phyloP scores from a whole-genome alignment of 1,284 basidiomycete genomes.

The Melampsora larici-populina region DNA sequence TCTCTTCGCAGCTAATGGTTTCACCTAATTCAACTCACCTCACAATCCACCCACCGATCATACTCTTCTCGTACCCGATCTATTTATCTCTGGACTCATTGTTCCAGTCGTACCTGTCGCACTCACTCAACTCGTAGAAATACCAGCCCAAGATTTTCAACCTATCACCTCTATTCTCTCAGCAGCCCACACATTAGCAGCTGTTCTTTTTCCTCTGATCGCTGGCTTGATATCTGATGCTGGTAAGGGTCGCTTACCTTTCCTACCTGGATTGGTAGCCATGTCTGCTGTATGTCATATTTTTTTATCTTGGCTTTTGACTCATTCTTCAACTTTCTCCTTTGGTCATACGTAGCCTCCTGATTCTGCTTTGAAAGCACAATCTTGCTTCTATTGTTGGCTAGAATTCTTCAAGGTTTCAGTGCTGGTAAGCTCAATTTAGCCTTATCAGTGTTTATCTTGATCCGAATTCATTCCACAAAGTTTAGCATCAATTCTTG shows the following conservation, averaged over 20 bases:
- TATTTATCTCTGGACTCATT: constrained; percentile 38
- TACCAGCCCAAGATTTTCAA: constrained; percentile 18
- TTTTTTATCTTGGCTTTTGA: not conserved
- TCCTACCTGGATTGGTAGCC: constrained; percentile 20
- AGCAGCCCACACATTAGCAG: constrained; percentile 24
- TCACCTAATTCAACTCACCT: no score
- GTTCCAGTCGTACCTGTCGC: constrained; percentile 39
- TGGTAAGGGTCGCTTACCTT: constrained; percentile 10
- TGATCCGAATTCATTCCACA: no score
- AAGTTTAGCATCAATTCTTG: no score
- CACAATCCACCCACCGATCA: no score
- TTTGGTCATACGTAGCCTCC: constrained; percentile 5
- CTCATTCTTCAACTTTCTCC: not conserved
- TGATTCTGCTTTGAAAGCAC: constrained; percentile 32
- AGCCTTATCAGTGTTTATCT: not conserved
- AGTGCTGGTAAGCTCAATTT: constrained; percentile 37
- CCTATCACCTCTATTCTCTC: constrained; percentile 9
- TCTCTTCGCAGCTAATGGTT: no score
- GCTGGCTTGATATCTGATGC: constrained; percentile 15
- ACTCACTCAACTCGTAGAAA: constrained; percentile 14
- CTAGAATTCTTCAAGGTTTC: constrained; percentile 29
- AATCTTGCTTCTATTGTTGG: constrained; percentile 12
- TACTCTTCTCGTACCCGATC: not conserved
- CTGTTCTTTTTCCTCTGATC: constrained; percentile 14
- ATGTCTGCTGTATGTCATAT: constrained; percentile 9